Evolutionary conservation across 352 stramenopile species (phyloP), one percentile per base, ranked within the genome.

Genomic region (Halophytophthora batemanensis): DNA sequence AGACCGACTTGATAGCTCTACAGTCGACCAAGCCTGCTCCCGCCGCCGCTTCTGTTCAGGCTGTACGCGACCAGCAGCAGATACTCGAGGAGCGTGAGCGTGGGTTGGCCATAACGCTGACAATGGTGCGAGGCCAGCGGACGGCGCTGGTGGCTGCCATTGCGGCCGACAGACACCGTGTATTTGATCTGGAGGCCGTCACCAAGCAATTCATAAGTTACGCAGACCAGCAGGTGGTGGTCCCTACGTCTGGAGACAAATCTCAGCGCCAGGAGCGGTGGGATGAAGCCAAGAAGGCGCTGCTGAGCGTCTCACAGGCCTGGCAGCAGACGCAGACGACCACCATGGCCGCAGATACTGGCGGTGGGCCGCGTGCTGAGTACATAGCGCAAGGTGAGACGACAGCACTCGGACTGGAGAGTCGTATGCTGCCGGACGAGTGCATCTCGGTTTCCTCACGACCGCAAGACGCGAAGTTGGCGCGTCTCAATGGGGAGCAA

Each of bases 11-110:
- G 4, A 10, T 31, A 31, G 25, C 25, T 31, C 25, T 31, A 8
- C 25, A 31, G 25, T 31, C 25, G 25, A 31, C 4, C 25, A 31
- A 61, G 39, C 12, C 17, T 5, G 34, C 33, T 28, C 39, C 53
- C 29, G 50, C 51, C 33, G 23, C 42, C 14, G 42, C 45, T 48
- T 22, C 42, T 35, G 36, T 57, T 23, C 55, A 54, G 28, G 50
- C 49, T 35, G 50, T 49, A 2, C 49, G 82, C 53, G 83, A 94
- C 52, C 66, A 81, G 12, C 71, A 84, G 17, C 76, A 90, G 23
- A 23, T 89, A 7, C 55, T 82, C 11, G 83, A 94, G 55, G 83
- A 94, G 38, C 77, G 78, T 3, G 80, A 90, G n/a, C 90, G 90
- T 25, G 83, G 81, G 0, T 51, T 94, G 21, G 63, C 66, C 0